Base-by-base conservation (phyloP, 2,329 filamentous ascomycete species). In the Botrytis hyacinthi region DNA sequence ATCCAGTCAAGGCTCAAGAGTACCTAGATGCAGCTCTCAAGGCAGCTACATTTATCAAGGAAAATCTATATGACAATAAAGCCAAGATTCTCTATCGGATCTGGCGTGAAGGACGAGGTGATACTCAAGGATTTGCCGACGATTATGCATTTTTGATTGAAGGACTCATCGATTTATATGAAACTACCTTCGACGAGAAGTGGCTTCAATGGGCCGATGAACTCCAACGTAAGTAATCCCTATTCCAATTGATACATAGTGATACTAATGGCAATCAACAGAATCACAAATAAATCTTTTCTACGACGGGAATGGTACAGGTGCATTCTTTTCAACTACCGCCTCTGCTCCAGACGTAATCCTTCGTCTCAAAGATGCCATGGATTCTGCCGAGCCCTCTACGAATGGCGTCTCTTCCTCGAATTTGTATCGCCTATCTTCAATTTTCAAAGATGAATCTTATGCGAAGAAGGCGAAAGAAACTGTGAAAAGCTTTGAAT, bases 111-210 rank as follows among this genome's bases (percentile, higher is more conserved):
- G 84, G 89, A 2, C 86, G 89, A 14, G 90, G 91, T 42, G 86
- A 89, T 29, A 90, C 89, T 0, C 86, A 87, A 57, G 95, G 89
- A 0, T 97, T 98, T 82, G 93, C 95, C 1, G 96, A 98, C 78
- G 96, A 99, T 83, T 98, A 98, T 80, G 94, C 95, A 4, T 97
- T 95, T 81, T 82, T 98, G 59, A 92, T 94, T 68, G 89, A 91
- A 68, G 95, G 94, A 0, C 85, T 98, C 1, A 84, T 98, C 73
- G 91, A 95, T 77, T 87, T 98, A 42, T 97, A 97, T 80, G 91
- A 95, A 81, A 88, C 91, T 0, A 97, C 93, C 0, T 91, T 92
- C 75, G 90, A 97, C 73, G 90, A 92, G 76, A 83, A 84, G 61
- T 93, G 92, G 83, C 85, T 98, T 7, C 85, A 91, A 75, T 97